Evolutionary conservation across 2,329 filamentous ascomycete species (phyloP), one percentile per base, ranked within the genome.

Genomic region (Graphilbum fragrans): DNA sequence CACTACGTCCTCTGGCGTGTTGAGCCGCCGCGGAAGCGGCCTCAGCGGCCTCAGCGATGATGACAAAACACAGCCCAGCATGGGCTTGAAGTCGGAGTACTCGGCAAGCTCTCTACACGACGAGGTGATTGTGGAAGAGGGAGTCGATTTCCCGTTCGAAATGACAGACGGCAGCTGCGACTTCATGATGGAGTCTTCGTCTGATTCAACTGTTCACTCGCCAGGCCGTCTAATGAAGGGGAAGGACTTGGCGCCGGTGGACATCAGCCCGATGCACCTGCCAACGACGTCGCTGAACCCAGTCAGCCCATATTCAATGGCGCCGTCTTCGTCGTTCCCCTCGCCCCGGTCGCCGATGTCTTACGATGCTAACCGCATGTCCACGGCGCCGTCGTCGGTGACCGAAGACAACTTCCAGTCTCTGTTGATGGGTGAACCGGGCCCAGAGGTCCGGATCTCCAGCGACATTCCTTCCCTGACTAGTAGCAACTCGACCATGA

Each of bases 401-500:
- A 73, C 75, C 1, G 83, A 87, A 47, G 82, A 82, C 48, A 80
- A 77, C 31, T 80, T 84, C 55, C 77, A 79, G 44, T 86, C 82
- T 3, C 64, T 84, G 25, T 66, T 84, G 6, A 72, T 86, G 58
- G 81, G 82, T 41, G 82, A 87, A 48, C 81, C 80, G 18, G 80
- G 80, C 0, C 82, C 81, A 0, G 82, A 86, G 51, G 63, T 77
- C 7, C 76, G 82, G 37, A 72, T 82, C 29, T 88, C 83, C 1
- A 53, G 58, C 47, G 82, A 85, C 50, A 77, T 85, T 14, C 82
- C 83, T 3, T 87, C 83, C 2, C 60, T 80, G 48, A 84, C 81
- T 2, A 86, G 81, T 53, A 86, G 80, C 54, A 78, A 81, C 50
- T 87, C 84, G 10, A 86, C 81, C 10, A 85, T 81, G 74, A 82